phyloP scores from a whole-genome alignment of 2,329 filamentous ascomycete genomes.

The Colletotrichum higginsianum region DNA sequence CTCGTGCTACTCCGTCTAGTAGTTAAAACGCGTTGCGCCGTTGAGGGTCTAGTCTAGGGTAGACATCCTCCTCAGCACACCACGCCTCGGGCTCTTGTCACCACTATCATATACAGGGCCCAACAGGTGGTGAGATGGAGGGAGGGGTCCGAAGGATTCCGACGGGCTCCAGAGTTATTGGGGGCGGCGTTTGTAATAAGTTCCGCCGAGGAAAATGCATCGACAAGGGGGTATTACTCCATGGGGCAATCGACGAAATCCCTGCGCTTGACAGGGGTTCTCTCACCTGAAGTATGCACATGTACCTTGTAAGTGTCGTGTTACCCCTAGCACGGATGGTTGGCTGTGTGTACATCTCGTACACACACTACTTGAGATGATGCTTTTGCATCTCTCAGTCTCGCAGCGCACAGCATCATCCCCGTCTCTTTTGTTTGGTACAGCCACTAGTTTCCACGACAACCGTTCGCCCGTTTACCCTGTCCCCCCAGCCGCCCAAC shows the following conservation, averaged over 20 bases:
- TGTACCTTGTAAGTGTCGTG: conserved; percentile 1
- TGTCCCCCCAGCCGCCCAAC: background rate
- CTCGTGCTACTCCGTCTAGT: background rate
- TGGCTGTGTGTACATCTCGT: background rate
- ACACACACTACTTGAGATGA: background rate
- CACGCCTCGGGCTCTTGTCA: background rate
- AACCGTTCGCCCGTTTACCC: background rate
- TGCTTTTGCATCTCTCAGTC: background rate
- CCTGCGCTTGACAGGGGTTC: conserved; percentile 1
- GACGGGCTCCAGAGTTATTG: background rate
- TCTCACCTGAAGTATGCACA: background rate
- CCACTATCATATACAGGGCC: background rate
- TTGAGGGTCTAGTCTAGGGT: background rate
- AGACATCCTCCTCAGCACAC: background rate
- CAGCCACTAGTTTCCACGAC: background rate
- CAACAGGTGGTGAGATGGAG: too few relatives aligned
- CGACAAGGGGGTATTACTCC: background rate
- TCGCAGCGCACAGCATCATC: background rate
- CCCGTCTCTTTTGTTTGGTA: too few relatives aligned
- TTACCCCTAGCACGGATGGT: background rate
- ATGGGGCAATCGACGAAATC: background rate
- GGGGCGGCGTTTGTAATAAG: background rate
- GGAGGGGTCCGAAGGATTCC: background rate
- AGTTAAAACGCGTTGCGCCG: background rate
- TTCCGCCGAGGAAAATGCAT: background rate